A percentile compares a stretch with the other conserved stretches of the same genome.
Evolutionary conservation across 257 asterid species (phyloP).

Genomic region (Solanum infundibuliforme): DNA sequence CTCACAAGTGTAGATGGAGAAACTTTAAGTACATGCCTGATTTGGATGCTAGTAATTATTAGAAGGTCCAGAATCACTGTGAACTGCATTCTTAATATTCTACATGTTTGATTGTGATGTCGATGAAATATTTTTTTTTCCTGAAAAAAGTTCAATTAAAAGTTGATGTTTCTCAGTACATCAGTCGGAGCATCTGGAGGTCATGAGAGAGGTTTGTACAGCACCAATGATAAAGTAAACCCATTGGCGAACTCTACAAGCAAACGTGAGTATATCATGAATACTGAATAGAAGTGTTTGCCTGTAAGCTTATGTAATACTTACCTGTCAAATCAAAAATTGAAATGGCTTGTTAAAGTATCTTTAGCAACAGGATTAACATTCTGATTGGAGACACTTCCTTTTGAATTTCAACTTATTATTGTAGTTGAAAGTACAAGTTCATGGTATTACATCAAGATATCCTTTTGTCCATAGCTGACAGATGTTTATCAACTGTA

Average conservation of each 20-base stretch:
- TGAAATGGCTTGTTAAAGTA: background rate
- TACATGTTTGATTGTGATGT: background rate
- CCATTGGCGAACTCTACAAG: slow-evolving; percentile 5
- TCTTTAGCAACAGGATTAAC: background rate
- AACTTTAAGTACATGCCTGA: background rate
- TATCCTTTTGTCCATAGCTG: background rate
- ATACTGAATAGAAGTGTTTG: background rate
- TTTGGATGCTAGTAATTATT: background rate
- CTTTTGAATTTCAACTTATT: background rate
- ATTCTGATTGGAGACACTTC: background rate
- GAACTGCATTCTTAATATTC: background rate
- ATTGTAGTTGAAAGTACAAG: background rate
- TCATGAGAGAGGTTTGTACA: slow-evolving; percentile 19
- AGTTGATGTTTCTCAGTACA: slow-evolving; percentile 12
- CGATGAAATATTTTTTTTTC: background rate
- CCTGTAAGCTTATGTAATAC: background rate
- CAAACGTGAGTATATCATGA: slow-evolving; percentile 12
- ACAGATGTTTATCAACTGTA: background rate
- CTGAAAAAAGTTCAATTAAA: background rate
- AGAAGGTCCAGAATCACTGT: background rate
- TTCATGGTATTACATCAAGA: background rate
- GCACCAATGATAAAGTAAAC: slow-evolving; percentile 16
- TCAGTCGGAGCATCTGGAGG: slow-evolving; percentile 23
- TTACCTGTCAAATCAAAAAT: background rate
- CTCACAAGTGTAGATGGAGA: background rate